A percentile compares a stretch with the other conserved stretches of the same genome.
phyloP scores from a whole-genome alignment of 208 protist species.

The Plasmodiophora brassicae region DNA sequence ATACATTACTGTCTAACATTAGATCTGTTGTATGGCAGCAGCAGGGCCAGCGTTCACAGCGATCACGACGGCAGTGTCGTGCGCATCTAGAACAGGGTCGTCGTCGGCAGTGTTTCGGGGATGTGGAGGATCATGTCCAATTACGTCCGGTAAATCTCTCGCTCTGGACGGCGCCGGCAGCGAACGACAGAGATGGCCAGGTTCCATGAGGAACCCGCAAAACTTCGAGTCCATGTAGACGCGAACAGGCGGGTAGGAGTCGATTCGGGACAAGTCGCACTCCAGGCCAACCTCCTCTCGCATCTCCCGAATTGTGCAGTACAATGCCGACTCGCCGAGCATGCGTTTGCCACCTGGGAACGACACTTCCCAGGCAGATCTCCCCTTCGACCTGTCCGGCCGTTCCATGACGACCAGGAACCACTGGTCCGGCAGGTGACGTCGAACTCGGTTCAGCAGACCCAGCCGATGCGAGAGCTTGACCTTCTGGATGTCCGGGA shows the following conservation, averaged over 20 bases:
- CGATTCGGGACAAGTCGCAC: not conserved
- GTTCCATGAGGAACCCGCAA: slow-evolving; percentile 4
- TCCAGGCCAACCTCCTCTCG: not conserved
- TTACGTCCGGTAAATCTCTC: not conserved
- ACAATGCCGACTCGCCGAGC: not conserved
- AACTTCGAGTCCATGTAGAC: not conserved
- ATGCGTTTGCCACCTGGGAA: not conserved
- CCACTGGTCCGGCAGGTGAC: not conserved
- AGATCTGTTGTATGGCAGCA: not conserved
- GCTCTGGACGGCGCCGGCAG: not conserved
- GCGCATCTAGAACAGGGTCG: not conserved
- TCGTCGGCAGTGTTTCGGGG: not conserved
- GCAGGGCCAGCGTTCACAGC: not conserved
- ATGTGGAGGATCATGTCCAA: not conserved
- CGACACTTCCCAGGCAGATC: not conserved
- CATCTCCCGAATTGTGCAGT: not conserved
- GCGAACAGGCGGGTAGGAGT: not conserved
- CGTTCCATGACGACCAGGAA: not conserved
- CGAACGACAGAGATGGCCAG: not conserved
- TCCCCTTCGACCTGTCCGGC: not conserved
- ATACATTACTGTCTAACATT: not conserved
- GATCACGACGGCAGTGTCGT: not conserved
- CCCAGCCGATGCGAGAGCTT: not conserved
- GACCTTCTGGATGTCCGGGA: not conserved
- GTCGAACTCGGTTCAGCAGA: not conserved